A percentile compares a stretch with the other conserved stretches of the same genome.
Conservation (phyloP, 106 monocot genomes). For the Dendrobium huoshanense region DNA sequence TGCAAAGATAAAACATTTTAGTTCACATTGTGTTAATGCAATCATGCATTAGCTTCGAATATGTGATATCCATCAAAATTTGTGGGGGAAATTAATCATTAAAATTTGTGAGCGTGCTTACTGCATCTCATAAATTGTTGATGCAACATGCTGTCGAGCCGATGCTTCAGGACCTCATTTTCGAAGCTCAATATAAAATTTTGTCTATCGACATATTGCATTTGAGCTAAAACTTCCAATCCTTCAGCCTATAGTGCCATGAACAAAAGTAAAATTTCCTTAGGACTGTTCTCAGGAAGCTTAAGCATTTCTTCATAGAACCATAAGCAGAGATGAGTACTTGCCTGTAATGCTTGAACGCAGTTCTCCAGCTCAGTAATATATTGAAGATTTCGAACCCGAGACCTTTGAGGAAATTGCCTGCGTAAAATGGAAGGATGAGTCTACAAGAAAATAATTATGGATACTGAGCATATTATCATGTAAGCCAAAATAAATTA, state of each 20-base stretch:
- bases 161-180: conserved; percentile 57
- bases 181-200: conserved; percentile 68
- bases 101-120: conserved; percentile 16
- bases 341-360: conserved; percentile 67
- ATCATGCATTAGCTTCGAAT: no score
- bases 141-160: conserved; percentile 49
- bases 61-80: no score
- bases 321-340: background rate
- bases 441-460: no score
- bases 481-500: no score
- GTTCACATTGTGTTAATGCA: background rate
- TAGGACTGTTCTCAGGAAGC: background rate
- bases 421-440: conserved; percentile 17
- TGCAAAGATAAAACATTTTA: background rate
- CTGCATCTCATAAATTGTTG: conserved; percentile 56
- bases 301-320: background rate
- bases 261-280: background rate
- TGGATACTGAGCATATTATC: no score
- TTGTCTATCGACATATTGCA: conserved; percentile 53
- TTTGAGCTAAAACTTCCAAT: conserved; percentile 46
- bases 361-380: conserved; percentile 79
- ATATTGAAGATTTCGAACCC: conserved; percentile 82
- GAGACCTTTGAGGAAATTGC: conserved; percentile 80
- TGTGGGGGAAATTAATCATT: no score
- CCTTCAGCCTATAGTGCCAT: conserved; percentile 35